phyloP scores from a whole-genome alignment of 176 grass and related monocot species.

The Echinochloa phyllopogon region DNA sequence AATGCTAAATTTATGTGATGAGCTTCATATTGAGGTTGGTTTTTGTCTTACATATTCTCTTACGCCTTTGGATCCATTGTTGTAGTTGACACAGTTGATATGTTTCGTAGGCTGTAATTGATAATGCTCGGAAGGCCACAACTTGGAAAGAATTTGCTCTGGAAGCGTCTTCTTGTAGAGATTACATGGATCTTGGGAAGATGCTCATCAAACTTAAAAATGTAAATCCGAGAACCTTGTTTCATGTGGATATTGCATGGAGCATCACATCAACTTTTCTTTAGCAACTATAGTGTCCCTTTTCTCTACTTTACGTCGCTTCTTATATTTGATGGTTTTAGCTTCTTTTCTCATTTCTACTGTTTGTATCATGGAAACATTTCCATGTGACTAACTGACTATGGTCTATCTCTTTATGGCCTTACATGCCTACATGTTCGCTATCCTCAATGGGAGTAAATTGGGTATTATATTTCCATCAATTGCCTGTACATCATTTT shows the following conservation, averaged over 20 bases:
- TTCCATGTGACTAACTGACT: constrained; percentile 17
- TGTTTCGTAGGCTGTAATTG: constrained; percentile 74
- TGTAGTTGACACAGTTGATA: constrained; percentile 38
- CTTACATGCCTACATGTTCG: constrained; percentile 20
- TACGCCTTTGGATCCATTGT: constrained; percentile 20
- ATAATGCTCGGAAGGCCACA: constrained; percentile 70
- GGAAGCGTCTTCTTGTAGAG: constrained; percentile 75
- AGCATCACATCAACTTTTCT: neutral
- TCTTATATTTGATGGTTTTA: neutral
- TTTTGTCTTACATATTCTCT: constrained; percentile 12
- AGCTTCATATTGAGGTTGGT: constrained; percentile 79
- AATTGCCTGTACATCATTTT: neutral
- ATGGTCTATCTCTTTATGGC: constrained; percentile 9
- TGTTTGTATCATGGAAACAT: constrained; percentile 25
- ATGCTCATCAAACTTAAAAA: constrained; percentile 94
- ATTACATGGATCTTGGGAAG: constrained; percentile 90
- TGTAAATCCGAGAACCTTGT: constrained; percentile 56
- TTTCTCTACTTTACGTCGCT: neutral
- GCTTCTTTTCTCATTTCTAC: neutral
- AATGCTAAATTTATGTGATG: constrained; percentile 83
- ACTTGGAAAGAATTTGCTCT: constrained; percentile 86
- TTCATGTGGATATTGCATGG: constrained; percentile 24
- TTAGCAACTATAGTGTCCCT: constrained; percentile 6
- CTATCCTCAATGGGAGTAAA: constrained; percentile 5
- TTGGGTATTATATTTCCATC: constrained; percentile 14